Evolutionary conservation across 352 stramenopile genomes (phyloP).

Genomic region (Pythium coloratum): DNA sequence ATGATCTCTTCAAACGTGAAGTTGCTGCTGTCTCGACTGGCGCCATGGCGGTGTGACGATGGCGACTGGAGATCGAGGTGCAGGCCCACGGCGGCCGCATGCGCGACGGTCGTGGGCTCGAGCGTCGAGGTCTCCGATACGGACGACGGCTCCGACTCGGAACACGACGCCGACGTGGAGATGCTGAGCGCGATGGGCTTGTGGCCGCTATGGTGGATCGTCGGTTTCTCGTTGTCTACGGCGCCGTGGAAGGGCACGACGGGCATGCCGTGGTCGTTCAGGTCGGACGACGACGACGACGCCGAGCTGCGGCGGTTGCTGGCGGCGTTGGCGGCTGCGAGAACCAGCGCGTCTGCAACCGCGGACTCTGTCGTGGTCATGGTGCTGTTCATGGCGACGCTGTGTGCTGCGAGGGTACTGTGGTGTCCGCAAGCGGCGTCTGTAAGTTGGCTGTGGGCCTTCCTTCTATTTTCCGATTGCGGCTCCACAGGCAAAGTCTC

Average conservation of each 20-base stretch:
- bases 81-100: neutral
- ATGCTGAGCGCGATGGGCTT: slow-evolving; percentile 11
- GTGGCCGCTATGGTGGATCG: slow-evolving; percentile 3
- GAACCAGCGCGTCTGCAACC: slow-evolving; percentile 1
- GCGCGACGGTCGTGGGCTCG: slow-evolving; percentile 3
- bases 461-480: slow-evolving; percentile 8
- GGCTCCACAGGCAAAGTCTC: neutral
- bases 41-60: slow-evolving; percentile 5
- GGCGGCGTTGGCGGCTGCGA: slow-evolving; percentile 19
- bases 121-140: slow-evolving; percentile 7
- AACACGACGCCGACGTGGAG: slow-evolving; percentile 12
- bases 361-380: slow-evolving; percentile 2
- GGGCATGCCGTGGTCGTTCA: slow-evolving; percentile 31
- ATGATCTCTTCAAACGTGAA: slow-evolving; percentile 51
- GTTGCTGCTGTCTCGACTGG: slow-evolving; percentile 10
- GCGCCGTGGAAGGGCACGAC: slow-evolving; percentile 22
- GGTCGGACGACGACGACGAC: slow-evolving; percentile 27
- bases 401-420: neutral
- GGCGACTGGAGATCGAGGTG: slow-evolving; percentile 27
- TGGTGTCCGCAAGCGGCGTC: slow-evolving; percentile 1
- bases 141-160: slow-evolving; percentile 14
- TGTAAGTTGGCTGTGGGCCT: neutral
- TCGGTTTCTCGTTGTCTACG: slow-evolving; percentile 2
- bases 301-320: slow-evolving; percentile 27
- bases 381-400: slow-evolving; percentile 5